phyloP scores from a whole-genome alignment of 352 stramenopile genomes.

The Pythium vanterpoolii region DNA sequence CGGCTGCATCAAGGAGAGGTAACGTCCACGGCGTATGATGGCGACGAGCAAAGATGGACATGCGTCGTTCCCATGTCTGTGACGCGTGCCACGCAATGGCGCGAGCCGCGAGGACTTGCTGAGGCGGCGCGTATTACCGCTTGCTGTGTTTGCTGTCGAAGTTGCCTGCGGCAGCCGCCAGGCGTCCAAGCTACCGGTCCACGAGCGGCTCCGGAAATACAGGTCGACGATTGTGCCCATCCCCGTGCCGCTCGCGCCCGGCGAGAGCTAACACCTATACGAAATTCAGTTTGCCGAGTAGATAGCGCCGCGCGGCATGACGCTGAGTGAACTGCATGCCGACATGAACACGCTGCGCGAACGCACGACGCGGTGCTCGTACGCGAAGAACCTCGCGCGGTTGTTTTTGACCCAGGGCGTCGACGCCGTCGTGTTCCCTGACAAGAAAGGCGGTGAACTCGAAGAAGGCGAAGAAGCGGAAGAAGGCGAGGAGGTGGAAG shows the following conservation, averaged over 20 bases:
- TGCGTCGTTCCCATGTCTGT: neutral
- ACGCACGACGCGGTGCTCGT: neutral
- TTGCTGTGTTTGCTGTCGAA: slow-evolving; percentile 2
- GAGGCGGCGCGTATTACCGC: neutral
- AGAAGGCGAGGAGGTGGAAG: neutral
- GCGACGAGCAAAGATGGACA: neutral
- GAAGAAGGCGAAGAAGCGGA: neutral
- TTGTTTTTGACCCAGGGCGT: neutral
- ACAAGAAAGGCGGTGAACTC: neutral
- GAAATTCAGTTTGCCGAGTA: slow-evolving; percentile 4
- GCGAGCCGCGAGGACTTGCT: slow-evolving; percentile 5
- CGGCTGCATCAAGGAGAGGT: neutral
- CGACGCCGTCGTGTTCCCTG: neutral
- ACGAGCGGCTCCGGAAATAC: neutral
- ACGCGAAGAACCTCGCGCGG: neutral
- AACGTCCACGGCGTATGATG: neutral
- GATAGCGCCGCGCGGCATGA: neutral
- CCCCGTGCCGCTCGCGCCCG: slow-evolving; percentile 10
- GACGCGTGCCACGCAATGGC: neutral
- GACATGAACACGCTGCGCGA: neutral
- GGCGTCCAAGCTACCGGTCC: neutral
- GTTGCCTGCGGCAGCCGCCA: neutral
- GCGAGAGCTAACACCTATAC: slow-evolving; percentile 4
- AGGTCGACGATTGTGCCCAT: slow-evolving; percentile 4
- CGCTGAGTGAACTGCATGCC: neutral